Evolutionary conservation across 2,329 filamentous ascomycete genomes (phyloP).

Genomic region (Scytalidium sp.): DNA sequence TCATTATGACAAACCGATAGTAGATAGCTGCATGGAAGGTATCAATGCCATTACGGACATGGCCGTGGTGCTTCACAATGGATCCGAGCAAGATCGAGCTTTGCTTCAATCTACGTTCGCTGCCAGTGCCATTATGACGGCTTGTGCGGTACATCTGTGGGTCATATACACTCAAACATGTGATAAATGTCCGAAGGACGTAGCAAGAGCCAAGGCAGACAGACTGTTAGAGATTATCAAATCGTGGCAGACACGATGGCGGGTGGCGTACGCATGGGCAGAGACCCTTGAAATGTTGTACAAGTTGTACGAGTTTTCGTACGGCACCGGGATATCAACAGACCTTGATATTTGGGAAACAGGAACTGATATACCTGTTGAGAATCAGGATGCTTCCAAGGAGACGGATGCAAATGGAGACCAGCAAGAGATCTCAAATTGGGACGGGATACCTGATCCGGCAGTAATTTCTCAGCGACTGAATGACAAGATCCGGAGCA

Average conservation of each 20-base stretch:
- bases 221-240: not conserved
- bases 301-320: constrained; percentile 9
- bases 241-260: not conserved
- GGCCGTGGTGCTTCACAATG: not conserved
- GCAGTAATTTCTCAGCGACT: not conserved
- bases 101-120: constrained; percentile 4
- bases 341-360: constrained; percentile 7
- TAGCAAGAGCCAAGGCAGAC: not conserved
- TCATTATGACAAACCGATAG: not conserved
- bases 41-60: constrained; percentile 4
- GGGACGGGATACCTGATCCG: constrained; percentile 1
- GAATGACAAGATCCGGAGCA: constrained; percentile 4
- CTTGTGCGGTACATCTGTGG: constrained; percentile 1
- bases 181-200: constrained; percentile 4
- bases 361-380: constrained; percentile 1
- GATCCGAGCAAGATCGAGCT: not conserved
- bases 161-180: constrained; percentile 2
- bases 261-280: constrained; percentile 1
- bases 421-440: not conserved
- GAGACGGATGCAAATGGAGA: not conserved
- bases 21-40: not conserved
- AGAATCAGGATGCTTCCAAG: not conserved
- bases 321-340: constrained; percentile 3
- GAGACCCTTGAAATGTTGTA: constrained; percentile 4
- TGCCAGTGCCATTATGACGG: constrained; percentile 5